Evolutionary conservation across 2,329 filamentous ascomycete species (phyloP), one percentile per base, ranked within the genome.

Genomic region (Corinectria fuckeliana): DNA sequence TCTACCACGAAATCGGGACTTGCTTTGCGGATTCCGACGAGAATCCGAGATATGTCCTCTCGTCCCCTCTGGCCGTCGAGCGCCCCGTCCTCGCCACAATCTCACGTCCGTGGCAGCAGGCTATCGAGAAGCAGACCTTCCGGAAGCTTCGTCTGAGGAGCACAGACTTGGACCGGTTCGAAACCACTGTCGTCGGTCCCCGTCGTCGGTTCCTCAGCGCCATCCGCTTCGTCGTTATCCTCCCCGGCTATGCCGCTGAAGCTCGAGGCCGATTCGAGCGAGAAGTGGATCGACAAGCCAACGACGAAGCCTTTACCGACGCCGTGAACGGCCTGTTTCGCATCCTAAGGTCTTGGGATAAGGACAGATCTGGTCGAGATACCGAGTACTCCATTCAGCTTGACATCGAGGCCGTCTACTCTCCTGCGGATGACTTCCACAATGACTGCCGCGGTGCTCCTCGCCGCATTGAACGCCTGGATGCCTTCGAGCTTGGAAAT

Each of bases 121-220:
- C 65, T 16, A 62, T 69, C 38, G 64, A 69, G 34, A 60, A 59
- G 42, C 62, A 65, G 21, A 67, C 62, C 4, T 67, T 69, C 39
- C 47, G 56, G 10, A 45, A 59, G 25, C 61, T 69, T 58, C 49
- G 50, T 34, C 39, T 69, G 38, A 60, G 47, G 38, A 69, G 63
- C 44, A 62, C 58, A 14, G 61, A 66, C 9, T 49, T 69, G 18
- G 56, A 57, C 18, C 36, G 42, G 30, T 68, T 69, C 47, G 44
- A 62, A 41, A 52, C 56, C 18, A 54, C 60, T 34, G 53, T 65
- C 28, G 51, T 44, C 3, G 58, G 50, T 13, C 51, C 50, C 32
- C 67, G 64, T 34, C 67, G 63, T 28, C 63, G 61, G 18, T 66
- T 64, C 36, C 39, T 69, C 7, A 41, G 53, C 14, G 30, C 25